Base-by-base conservation (phyloP, 768 basidiomycete species). In the Lactifluus rugatus region DNA sequence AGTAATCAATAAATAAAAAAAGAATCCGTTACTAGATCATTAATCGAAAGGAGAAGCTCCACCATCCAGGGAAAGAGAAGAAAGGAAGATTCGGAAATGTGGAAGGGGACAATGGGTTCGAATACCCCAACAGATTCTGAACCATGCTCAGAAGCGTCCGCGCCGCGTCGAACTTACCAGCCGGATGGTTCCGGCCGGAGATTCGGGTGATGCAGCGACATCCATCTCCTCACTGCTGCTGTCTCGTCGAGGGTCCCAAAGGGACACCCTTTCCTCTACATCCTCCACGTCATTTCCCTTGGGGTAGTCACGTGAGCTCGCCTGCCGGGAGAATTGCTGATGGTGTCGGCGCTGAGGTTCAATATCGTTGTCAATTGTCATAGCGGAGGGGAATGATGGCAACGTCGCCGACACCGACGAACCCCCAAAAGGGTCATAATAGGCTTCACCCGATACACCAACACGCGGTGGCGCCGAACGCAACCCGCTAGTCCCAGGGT, bases 251-350 rank as follows among this genome's bases (percentile, higher is more conserved):
- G 57, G 56, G 42, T 56, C 52, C 61, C 78, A 82, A 54, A 87
- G 64, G 49, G 81, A 76, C 52, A 78, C 67, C 54, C 80, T 81
- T 70, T 87, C 85, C 56, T 85, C 85, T 49, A 68, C 67, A 52
- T 87, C 85, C 64, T 82, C 80, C 3, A 0, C 14, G 9, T 28
- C 13, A 21, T 76, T 74, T 0, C 74, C 76, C 25, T 65, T 69
- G n/a, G 73, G 74, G 41, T 74, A 74, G 32, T 48, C 49, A 39
- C 65, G n/a, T 75, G 77, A 52, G n/a, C 60, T 52, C 73, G 75
- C 4, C 79, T 28, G 73, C 70, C 60, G 75, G 70, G 28, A 72
- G 69, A 26, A 73, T 70, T 21, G 68, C 68, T 42, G 68, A 64
- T 25, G 65, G 68, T 48, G 57, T 17, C 1, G 63, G 16, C 23